A percentile compares a stretch with the other conserved stretches of the same genome.
These are phyloP conservation scores for Rutidosis leptorrhynchoides DNA, from an alignment of 129 eudicot genomes.

Conservation along the genomic window DNA sequence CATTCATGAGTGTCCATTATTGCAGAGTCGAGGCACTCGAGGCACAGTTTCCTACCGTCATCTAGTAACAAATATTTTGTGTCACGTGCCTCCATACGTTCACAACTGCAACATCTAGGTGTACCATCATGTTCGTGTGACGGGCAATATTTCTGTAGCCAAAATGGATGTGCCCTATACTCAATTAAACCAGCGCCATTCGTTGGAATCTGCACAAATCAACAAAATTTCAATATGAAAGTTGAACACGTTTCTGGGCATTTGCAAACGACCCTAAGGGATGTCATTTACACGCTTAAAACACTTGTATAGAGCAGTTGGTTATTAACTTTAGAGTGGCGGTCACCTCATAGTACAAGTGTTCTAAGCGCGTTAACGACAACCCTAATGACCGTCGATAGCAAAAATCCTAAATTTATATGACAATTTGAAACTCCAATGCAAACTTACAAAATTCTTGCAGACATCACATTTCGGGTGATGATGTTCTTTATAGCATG, in stretches of 20 bases:
- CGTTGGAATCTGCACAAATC: conserved; percentile 62
- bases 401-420: too few relatives aligned
- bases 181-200: conserved; percentile 83
- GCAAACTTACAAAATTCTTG: conserved; percentile 67
- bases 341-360: too few relatives aligned
- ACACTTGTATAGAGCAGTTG: too few relatives aligned
- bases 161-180: conserved; percentile 76
- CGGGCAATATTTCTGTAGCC: conserved; percentile 39
- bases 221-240: conserved; percentile 2
- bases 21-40: conserved; percentile 45
- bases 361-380: too few relatives aligned
- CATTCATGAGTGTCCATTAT: conserved; percentile 45
- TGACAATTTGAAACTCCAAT: conserved; percentile 2
- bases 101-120: conserved; percentile 39
- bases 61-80: conserved; percentile 31
- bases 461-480: conserved; percentile 97
- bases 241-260: neutral
- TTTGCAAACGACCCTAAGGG: too few relatives aligned
- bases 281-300: too few relatives aligned
- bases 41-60: conserved; percentile 38
- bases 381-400: too few relatives aligned
- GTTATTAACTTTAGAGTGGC: too few relatives aligned
- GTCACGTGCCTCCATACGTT: conserved; percentile 40
- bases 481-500: conserved; percentile 82
- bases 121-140: conserved; percentile 41